Evolutionary conservation across 2,329 filamentous ascomycete genomes (phyloP).

Genomic region (Fusarium multiceps): DNA sequence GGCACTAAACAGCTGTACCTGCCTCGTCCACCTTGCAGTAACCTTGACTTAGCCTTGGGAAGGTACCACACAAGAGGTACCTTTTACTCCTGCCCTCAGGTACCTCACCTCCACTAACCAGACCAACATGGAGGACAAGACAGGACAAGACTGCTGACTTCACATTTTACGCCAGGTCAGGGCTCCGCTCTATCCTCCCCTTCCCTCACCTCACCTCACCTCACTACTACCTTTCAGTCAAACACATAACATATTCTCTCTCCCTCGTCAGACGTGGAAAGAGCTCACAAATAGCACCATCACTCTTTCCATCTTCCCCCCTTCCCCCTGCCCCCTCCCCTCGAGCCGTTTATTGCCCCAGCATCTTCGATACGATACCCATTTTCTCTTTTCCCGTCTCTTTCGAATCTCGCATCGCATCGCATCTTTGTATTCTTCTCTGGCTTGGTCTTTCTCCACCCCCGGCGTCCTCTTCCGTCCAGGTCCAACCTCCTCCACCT

Average conservation of each 20-base stretch:
- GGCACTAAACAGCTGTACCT: conserved; percentile 26
- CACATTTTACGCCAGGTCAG: conserved; percentile 18
- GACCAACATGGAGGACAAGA: not conserved
- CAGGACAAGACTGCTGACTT: conserved; percentile 25
- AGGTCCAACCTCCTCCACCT: conserved; percentile 38
- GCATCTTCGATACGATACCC: conserved; percentile 43
- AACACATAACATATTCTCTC: conserved; percentile 34
- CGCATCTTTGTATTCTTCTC: conserved; percentile 39
- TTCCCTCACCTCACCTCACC: conserved; percentile 22
- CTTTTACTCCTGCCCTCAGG: conserved; percentile 1
- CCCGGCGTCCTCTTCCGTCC: conserved; percentile 35
- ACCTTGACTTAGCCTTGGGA: conserved; percentile 25
- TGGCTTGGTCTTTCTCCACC: conserved; percentile 34
- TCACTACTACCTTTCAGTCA: conserved; percentile 28
- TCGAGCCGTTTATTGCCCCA: conserved; percentile 40
- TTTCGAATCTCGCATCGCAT: conserved; percentile 30
- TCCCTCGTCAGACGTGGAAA: conserved; percentile 47
- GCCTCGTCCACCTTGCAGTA: conserved; percentile 16
- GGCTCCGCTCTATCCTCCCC: conserved; percentile 30
- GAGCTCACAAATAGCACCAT: conserved; percentile 46
- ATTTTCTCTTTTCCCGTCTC: conserved; percentile 33
- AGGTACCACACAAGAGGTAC: conserved; percentile 6
- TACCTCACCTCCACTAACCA: not conserved
- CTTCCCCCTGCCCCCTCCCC: conserved; percentile 33
- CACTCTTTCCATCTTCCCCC: conserved; percentile 31